Evolutionary conservation across 441 rosid species (phyloP).

Genomic region (Populus hybrid): DNA sequence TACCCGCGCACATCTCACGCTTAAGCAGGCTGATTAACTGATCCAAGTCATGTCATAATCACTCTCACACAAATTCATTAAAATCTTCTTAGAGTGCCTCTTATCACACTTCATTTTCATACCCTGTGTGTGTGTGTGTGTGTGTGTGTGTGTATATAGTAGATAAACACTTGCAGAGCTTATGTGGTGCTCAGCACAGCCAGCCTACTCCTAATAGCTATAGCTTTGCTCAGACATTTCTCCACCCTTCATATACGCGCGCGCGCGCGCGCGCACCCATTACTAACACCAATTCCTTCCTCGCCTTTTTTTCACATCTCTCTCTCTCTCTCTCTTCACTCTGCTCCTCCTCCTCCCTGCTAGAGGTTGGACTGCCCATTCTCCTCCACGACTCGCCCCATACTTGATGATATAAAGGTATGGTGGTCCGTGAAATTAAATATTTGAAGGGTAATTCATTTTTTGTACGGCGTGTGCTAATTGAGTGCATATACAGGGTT

Average conservation of each 20-base stretch:
- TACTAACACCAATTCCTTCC: neutral
- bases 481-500: too few relatives aligned
- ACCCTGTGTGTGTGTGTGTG: neutral
- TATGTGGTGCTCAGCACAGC: neutral
- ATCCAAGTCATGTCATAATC: constrained; percentile 3
- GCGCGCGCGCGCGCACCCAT: neutral
- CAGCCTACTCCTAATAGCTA: neutral
- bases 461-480: neutral
- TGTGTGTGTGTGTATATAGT: neutral
- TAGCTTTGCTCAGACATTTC: neutral
- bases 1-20: too few relatives aligned
- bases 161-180: neutral
- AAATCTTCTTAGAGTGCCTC: neutral
- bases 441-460: constrained; percentile 1
- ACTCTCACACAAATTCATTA: neutral
- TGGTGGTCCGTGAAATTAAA: constrained; percentile 22
- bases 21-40: constrained; percentile 19
- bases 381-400: constrained; percentile 31
- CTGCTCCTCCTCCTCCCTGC: neutral
- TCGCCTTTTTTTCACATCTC: neutral
- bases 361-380: neutral
- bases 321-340: neutral
- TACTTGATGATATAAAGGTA: constrained; percentile 30
- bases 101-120: neutral
- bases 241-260: neutral